phyloP scores from a whole-genome alignment of 768 basidiomycete genomes.

The Suillus occidentalis region DNA sequence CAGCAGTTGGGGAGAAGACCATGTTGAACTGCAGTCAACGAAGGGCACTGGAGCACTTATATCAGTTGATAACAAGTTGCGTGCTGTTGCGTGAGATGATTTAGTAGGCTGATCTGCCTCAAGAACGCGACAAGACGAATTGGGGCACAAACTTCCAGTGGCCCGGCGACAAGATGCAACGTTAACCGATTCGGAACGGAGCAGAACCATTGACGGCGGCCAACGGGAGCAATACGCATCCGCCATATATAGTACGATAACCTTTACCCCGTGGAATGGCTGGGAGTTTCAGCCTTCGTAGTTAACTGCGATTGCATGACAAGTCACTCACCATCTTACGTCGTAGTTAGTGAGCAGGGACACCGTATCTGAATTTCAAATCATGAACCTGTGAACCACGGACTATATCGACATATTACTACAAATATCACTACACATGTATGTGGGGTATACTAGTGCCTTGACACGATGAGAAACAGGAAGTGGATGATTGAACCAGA shows the following conservation, averaged over 20 bases:
- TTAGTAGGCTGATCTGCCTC: neutral
- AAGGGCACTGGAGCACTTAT: neutral
- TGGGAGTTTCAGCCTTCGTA: neutral
- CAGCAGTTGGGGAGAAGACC: neutral
- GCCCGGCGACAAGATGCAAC: neutral
- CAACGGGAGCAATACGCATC: neutral
- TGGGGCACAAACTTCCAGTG: neutral
- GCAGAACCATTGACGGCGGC: neutral
- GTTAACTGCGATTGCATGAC: too few species aligned
- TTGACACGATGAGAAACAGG: neutral
- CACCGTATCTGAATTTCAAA: neutral
- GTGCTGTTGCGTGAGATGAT: neutral
- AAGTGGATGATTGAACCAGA: neutral
- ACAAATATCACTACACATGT: slow-evolving; percentile 5
- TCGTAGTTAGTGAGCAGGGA: neutral
- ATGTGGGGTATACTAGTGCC: slow-evolving; percentile 7
- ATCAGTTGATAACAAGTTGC: neutral
- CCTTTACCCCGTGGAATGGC: neutral
- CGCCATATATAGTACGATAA: neutral
- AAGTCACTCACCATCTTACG: neutral
- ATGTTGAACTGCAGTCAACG: neutral
- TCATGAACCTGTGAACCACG: neutral
- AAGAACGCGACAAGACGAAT: neutral
- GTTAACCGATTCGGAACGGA: neutral
- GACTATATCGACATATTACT: slow-evolving; percentile 4